phyloP scores from a whole-genome alignment of 179 eudicot genomes.

The Monotropa hypopitys region DNA sequence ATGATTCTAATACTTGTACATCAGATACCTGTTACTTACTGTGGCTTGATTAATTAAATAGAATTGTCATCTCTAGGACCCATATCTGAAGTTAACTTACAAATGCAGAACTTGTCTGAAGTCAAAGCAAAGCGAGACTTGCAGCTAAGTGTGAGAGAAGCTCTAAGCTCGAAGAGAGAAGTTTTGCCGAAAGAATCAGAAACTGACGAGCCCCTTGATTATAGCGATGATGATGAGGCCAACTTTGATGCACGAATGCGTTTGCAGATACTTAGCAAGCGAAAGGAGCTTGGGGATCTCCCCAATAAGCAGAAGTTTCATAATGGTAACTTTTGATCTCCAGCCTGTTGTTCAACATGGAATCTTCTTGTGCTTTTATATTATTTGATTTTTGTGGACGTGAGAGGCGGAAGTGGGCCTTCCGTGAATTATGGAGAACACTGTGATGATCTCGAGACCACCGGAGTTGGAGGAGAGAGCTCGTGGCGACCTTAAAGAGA shows the following conservation, averaged over 20 bases:
- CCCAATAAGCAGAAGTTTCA: conserved; percentile 40
- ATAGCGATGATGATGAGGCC: conserved; percentile 52
- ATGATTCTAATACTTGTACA: neutral
- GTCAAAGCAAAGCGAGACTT: conserved; percentile 33
- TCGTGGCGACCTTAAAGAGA: no score
- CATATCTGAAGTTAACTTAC: neutral
- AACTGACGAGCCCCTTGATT: conserved; percentile 30
- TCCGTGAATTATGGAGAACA: no score
- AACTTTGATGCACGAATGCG: conserved; percentile 90
- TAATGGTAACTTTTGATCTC: conserved; percentile 31
- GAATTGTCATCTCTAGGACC: neutral
- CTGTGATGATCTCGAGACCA: no score
- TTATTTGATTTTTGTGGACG: no score
- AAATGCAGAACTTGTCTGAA: conserved; percentile 43
- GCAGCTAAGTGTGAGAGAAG: conserved; percentile 69
- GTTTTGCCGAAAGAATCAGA: conserved; percentile 28
- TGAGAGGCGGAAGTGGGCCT: no score
- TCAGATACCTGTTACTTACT: neutral
- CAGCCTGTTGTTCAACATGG: neutral
- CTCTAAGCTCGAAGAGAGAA: conserved; percentile 58
- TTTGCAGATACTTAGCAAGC: conserved; percentile 56
- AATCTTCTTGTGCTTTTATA: neutral
- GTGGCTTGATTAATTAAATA: neutral
- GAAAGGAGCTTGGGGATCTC: conserved; percentile 56
- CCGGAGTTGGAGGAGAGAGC: no score